Evolutionary conservation across 176 grass and related monocot species (phyloP).

Genomic region (Carex cristatella): DNA sequence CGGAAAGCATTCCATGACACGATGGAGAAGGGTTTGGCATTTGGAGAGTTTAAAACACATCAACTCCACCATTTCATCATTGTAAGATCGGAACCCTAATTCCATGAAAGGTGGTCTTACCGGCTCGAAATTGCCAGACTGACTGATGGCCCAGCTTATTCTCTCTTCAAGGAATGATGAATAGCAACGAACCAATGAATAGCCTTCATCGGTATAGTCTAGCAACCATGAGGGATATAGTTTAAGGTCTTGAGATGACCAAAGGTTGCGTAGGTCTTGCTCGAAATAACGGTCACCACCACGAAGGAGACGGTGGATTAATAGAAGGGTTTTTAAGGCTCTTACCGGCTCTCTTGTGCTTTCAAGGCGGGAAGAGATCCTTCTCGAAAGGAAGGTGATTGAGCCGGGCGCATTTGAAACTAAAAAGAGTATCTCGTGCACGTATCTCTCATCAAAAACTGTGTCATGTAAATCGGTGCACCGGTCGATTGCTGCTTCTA

Average conservation of each 20-base stretch:
- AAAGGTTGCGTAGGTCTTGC: conserved; percentile 60
- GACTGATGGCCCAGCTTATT: conserved; percentile 73
- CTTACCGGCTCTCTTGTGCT: conserved; percentile 33
- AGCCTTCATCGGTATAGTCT: conserved; percentile 22
- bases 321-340: conserved; percentile 53
- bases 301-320: conserved; percentile 87
- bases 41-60: conserved; percentile 49
- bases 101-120: conserved; percentile 8
- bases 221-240: conserved; percentile 23
- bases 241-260: conserved; percentile 55
- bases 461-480: conserved; percentile 39
- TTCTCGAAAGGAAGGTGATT: conserved; percentile 78
- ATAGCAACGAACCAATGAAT: conserved; percentile 66
- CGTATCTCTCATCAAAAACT: conserved; percentile 38
- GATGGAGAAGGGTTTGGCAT: conserved; percentile 74
- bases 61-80: conserved; percentile 20
- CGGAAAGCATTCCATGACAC: conserved; percentile 56
- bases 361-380: conserved; percentile 62
- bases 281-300: conserved; percentile 83
- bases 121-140: conserved; percentile 75
- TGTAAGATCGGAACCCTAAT: conserved; percentile 17
- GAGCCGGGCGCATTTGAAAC: conserved; percentile 85
- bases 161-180: conserved; percentile 76
- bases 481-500: conserved; percentile 62
- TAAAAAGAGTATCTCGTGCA: conserved; percentile 85